Evolutionary conservation across 208 protist species (phyloP).

Genomic region (Leishmania amazonensis): DNA sequence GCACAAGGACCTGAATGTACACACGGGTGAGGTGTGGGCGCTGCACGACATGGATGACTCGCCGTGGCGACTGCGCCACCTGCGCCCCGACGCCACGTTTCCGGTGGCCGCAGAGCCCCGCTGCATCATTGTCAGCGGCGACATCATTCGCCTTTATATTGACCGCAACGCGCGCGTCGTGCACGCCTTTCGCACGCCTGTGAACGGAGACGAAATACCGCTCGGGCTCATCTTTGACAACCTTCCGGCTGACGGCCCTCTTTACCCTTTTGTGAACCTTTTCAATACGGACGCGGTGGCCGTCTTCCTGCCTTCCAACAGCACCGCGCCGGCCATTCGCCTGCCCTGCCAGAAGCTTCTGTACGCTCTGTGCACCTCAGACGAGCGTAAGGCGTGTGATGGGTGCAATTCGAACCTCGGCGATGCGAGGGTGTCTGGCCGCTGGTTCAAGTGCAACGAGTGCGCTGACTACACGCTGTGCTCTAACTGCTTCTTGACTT

Average conservation of each 20-base stretch:
- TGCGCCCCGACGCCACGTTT: conserved; percentile 59
- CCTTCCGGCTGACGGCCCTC: conserved; percentile 49
- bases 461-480: conserved; percentile 90
- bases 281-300: conserved; percentile 91
- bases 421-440: conserved; percentile 46
- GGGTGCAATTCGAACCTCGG: conserved; percentile 63
- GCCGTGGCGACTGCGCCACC: conserved; percentile 80
- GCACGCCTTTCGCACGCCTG: conserved; percentile 83
- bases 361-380: conserved; percentile 54
- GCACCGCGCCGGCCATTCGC: conserved; percentile 47
- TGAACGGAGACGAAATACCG: conserved; percentile 70
- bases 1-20: conserved; percentile 66
- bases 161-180: conserved; percentile 78
- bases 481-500: conserved; percentile 73
- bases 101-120: conserved; percentile 71
- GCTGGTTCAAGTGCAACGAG: conserved; percentile 92
- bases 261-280: conserved; percentile 89
- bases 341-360: conserved; percentile 75
- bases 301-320: conserved; percentile 78
- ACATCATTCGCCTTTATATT: conserved; percentile 84
- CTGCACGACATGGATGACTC: conserved; percentile 91
- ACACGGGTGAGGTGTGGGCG: conserved; percentile 82
- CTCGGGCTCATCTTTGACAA: conserved; percentile 88
- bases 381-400: conserved; percentile 71
- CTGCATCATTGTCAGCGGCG: conserved; percentile 90